Evolutionary conservation across 345 rosid species (phyloP).

Genomic region (Moringa oleifera): DNA sequence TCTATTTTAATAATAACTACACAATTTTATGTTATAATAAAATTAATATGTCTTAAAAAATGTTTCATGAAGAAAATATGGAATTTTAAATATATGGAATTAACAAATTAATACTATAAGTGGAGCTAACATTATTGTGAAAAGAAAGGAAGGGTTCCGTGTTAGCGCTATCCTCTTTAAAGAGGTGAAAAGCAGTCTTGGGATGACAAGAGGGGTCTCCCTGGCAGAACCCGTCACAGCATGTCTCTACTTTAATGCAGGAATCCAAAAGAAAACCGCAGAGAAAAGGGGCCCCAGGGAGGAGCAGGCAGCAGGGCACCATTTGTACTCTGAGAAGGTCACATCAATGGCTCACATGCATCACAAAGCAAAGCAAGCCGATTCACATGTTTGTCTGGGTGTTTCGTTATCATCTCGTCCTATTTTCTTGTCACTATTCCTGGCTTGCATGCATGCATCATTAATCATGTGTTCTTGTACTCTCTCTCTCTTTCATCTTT

Average conservation of each 20-base stretch:
- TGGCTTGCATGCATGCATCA: too few relatives aligned
- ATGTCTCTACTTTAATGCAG: constrained; percentile 5
- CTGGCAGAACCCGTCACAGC: background rate
- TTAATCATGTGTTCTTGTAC: background rate
- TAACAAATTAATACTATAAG: too few relatives aligned
- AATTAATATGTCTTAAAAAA: too few relatives aligned
- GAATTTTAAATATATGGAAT: too few relatives aligned
- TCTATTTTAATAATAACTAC: too few relatives aligned
- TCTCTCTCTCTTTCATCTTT: background rate
- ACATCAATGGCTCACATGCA: constrained; percentile 35
- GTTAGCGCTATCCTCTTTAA: too few relatives aligned
- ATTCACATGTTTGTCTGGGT: constrained; percentile 25
- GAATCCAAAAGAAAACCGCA: constrained; percentile 8
- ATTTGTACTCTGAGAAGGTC: constrained; percentile 26
- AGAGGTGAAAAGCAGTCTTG: too few relatives aligned
- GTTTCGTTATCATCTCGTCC: constrained; percentile 6
- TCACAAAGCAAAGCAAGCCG: constrained; percentile 9
- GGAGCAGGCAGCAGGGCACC: constrained; percentile 18
- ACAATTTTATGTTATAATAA: too few relatives aligned
- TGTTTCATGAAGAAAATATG: too few relatives aligned
- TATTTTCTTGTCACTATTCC: constrained; percentile 5
- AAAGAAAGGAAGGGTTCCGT: background rate
- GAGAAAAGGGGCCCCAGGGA: constrained; percentile 2
- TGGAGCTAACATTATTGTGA: too few relatives aligned
- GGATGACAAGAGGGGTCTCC: too few relatives aligned